A percentile compares a stretch with the other conserved stretches of the same genome.
These are phyloP conservation scores for Claviceps sp. DNA, from an alignment of 2,329 filamentous ascomycete species.

Conservation along the genomic window DNA sequence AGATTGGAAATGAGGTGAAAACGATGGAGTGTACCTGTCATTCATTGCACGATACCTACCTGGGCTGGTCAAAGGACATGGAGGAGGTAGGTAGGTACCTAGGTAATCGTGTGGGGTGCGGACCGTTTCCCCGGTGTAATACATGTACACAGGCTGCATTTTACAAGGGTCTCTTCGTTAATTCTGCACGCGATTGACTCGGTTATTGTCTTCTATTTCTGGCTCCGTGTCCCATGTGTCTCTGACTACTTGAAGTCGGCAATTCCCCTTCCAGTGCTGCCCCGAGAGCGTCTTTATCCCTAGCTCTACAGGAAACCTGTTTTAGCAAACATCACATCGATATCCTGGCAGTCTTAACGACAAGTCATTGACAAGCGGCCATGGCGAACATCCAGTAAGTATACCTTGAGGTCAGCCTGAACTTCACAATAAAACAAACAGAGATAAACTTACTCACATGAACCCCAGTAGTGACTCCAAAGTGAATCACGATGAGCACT, in stretches of 20 bases:
- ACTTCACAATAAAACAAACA: not conserved
- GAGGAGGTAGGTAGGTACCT: too few relatives aligned
- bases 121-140: not conserved
- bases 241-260: conserved; percentile 5
- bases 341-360: not conserved
- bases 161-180: not conserved
- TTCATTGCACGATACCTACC: not conserved
- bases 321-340: not conserved
- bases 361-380: not conserved
- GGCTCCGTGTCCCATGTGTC: conserved; percentile 3
- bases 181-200: conserved; percentile 6
- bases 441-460: not conserved
- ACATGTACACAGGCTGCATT: not conserved
- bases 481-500: conserved; percentile 7
- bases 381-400: conserved; percentile 14
- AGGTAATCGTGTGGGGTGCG: not conserved
- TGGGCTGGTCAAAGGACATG: too few relatives aligned
- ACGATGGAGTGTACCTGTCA: not conserved
- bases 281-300: not conserved
- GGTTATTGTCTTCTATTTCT: conserved; percentile 8
- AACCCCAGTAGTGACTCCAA: conserved; percentile 8
- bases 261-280: conserved; percentile 1
- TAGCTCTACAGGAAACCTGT: too few relatives aligned
- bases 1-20: not conserved
- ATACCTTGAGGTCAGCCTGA: not conserved